A percentile compares a stretch with the other conserved stretches of the same genome.
Conservation (phyloP, 2,329 filamentous ascomycete genomes). For the Trichoderma aggressivum region DNA sequence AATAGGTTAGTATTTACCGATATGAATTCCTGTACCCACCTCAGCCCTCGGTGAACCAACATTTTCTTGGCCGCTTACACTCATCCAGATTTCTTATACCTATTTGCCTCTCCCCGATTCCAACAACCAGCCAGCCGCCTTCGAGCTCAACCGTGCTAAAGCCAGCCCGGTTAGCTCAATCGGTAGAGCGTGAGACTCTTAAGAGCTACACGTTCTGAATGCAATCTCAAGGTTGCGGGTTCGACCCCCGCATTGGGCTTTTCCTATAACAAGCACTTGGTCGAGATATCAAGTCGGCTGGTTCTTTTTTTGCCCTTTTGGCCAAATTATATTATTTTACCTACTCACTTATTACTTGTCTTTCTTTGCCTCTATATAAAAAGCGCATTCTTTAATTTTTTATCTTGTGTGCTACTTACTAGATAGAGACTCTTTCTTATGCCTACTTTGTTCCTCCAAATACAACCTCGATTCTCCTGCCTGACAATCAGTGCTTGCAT, state of each 20-base stretch:
- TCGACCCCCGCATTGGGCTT: constrained; percentile 46
- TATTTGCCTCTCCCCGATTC: neutral
- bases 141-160: neutral
- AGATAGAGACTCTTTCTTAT: neutral
- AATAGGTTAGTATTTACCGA: no score
- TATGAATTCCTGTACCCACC: no score
- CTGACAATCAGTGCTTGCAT: neutral
- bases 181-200: constrained; percentile 70
- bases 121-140: neutral
- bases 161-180: constrained; percentile 39
- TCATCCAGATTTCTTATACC: neutral
- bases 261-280: constrained; percentile 32
- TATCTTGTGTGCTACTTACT: neutral
- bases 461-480: neutral
- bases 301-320: neutral
- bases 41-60: no score
- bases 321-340: neutral
- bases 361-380: neutral
- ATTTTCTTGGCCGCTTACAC: no score
- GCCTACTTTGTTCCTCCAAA: neutral
- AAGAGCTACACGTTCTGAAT: constrained; percentile 28
- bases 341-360: neutral
- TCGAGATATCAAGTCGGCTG: neutral
- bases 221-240: constrained; percentile 52
- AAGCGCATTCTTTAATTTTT: no score